phyloP scores from a whole-genome alignment of 495 filamentous ascomycete genomes.

The Parachaetomium inaequale region DNA sequence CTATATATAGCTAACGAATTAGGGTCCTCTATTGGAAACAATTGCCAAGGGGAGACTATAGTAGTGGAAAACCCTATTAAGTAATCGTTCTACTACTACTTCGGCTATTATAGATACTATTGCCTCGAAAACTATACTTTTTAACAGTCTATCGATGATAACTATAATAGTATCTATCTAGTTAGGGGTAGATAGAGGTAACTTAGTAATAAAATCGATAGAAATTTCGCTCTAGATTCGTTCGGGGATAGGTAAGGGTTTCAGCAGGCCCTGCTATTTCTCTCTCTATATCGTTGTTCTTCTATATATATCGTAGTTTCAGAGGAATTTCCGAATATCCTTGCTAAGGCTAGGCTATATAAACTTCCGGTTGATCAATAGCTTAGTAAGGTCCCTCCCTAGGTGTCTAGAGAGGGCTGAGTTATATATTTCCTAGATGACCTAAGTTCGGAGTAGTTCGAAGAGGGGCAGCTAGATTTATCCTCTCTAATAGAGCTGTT shows the following conservation, averaged over 20 bases:
- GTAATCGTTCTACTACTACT: background rate
- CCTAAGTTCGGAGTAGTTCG: background rate
- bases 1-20: background rate
- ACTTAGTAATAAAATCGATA: background rate
- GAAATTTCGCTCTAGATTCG: background rate
- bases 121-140: background rate
- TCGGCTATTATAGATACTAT: background rate
- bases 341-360: background rate
- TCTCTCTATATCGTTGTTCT: background rate
- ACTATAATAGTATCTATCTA: background rate
- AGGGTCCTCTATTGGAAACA: background rate
- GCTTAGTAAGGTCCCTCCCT: background rate
- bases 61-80: background rate
- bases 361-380: background rate
- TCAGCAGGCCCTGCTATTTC: background rate
- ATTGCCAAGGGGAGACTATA: slow-evolving; percentile 1
- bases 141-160: background rate
- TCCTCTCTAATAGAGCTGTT: background rate
- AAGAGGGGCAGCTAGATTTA: background rate
- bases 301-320: background rate
- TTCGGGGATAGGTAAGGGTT: background rate
- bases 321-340: background rate
- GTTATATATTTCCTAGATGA: background rate
- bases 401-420: background rate
- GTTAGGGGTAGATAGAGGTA: background rate